phyloP scores from a whole-genome alignment of 768 basidiomycete genomes.

The Termitomyces sp. region DNA sequence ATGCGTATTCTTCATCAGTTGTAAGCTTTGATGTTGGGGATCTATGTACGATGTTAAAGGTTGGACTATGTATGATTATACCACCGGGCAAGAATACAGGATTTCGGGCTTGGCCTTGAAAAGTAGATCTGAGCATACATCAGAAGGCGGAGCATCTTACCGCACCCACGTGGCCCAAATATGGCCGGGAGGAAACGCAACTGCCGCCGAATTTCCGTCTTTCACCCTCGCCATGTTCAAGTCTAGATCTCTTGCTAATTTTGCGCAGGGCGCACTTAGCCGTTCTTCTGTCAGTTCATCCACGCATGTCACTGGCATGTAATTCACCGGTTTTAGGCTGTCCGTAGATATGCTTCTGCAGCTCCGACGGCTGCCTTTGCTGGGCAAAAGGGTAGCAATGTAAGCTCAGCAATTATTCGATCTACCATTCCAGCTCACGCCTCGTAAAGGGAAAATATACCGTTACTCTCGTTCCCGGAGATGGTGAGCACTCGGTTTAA shows the following conservation, averaged over 20 bases:
- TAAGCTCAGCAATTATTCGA: conserved; percentile 34
- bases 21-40: neutral
- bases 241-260: conserved; percentile 50
- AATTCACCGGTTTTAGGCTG: conserved; percentile 14
- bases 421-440: neutral
- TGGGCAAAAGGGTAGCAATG: conserved; percentile 84
- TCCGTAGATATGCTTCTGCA: conserved; percentile 63
- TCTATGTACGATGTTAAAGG: neutral
- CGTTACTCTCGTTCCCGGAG: conserved; percentile 95
- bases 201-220: conserved; percentile 12
- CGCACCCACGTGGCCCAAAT: conserved; percentile 14
- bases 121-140: neutral
- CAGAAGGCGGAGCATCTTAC: conserved; percentile 5
- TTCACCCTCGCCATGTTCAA: conserved; percentile 46
- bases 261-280: conserved; percentile 50
- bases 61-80: too few species aligned
- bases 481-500: conserved; percentile 53
- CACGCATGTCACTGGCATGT: neutral
- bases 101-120: neutral
- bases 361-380: conserved; percentile 88
- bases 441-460: conserved; percentile 86
- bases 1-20: neutral
- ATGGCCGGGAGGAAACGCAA: conserved; percentile 17
- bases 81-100: too few species aligned
- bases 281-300: conserved; percentile 41